Percentiles rank a stretch among this genome's conserved stretches.
Evolutionary conservation across 1,139 yeast genomes (phyloP).

Genomic region (Ogataea hybrid): DNA sequence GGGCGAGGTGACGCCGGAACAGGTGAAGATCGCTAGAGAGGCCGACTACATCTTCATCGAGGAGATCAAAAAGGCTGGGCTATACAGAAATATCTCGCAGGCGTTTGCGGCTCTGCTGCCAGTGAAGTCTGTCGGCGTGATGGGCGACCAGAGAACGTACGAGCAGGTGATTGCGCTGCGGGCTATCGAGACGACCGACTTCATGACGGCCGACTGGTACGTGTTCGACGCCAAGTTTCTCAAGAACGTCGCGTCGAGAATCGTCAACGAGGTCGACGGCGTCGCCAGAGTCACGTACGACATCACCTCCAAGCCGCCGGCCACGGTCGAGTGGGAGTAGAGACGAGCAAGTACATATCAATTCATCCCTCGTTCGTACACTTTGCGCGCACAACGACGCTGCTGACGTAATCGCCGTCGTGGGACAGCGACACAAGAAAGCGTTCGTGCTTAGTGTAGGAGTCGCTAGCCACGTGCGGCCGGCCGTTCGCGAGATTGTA

Average conservation of each 20-base stretch:
- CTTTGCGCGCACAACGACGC: slow-evolving; percentile 44
- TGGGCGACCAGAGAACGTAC: slow-evolving; percentile 99
- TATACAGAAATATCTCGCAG: slow-evolving; percentile 90
- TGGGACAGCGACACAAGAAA: slow-evolving; percentile 62
- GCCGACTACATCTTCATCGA: slow-evolving; percentile 95
- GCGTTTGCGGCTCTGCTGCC: slow-evolving; percentile 97
- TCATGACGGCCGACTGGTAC: slow-evolving; percentile 99
- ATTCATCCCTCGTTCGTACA: not conserved
- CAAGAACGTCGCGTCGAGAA: slow-evolving; percentile 91
- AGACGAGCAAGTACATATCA: slow-evolving; percentile 24
- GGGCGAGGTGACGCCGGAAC: slow-evolving; percentile 93
- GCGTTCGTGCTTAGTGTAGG: slow-evolving; percentile 40
- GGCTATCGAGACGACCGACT: slow-evolving; percentile 96
- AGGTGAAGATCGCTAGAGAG: slow-evolving; percentile 94
- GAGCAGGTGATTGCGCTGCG: slow-evolving; percentile 99
- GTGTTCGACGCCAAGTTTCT: slow-evolving; percentile 90
- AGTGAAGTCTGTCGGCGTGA: slow-evolving; percentile 97
- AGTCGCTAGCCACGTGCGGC: slow-evolving; percentile 40
- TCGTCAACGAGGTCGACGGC: slow-evolving; percentile 97
- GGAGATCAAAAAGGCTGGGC: slow-evolving; percentile 90
- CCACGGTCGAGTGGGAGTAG: slow-evolving; percentile 98
- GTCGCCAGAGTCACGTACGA: slow-evolving; percentile 99
- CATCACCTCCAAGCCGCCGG: slow-evolving; percentile 98
- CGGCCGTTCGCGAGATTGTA: slow-evolving; percentile 33
- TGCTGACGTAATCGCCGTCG: slow-evolving; percentile 55